Percentiles rank a stretch among this genome's conserved stretches.
Conservation (phyloP, 345 rosid genomes). For the Heritiera littoralis region DNA sequence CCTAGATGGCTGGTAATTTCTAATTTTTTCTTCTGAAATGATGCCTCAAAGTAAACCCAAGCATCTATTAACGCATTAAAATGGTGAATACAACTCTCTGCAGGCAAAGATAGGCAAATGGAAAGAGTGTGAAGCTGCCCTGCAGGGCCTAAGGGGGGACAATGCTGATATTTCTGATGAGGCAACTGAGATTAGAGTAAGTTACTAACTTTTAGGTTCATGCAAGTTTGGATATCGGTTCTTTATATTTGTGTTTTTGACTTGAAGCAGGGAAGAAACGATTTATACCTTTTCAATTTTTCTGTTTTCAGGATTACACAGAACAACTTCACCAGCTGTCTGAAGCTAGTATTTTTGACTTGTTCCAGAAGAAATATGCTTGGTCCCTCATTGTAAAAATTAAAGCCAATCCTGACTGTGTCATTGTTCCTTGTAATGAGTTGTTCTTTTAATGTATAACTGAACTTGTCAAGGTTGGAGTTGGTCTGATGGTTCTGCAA, state of each 20-base stretch:
- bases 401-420: not conserved
- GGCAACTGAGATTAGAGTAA: conserved; percentile 59
- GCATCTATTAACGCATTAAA: not conserved
- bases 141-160: conserved; percentile 51
- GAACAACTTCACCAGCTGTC: conserved; percentile 38
- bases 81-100: conserved; percentile 7
- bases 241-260: not conserved
- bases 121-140: conserved; percentile 49
- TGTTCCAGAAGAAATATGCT: conserved; percentile 44
- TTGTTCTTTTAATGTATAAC: not conserved
- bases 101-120: conserved; percentile 52
- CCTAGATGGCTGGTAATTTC: conserved; percentile 69
- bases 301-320: conserved; percentile 39
- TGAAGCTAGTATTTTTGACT: conserved; percentile 39
- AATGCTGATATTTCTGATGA: conserved; percentile 53
- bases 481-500: conserved; percentile 79
- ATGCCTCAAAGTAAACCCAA: not conserved
- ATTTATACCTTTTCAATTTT: too few relatives aligned
- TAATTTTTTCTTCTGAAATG: not conserved
- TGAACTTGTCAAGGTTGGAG: conserved; percentile 50
- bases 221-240: not conserved
- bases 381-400: conserved; percentile 41
- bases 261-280: too few relatives aligned
- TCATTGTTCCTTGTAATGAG: not conserved
- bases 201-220: not conserved